phyloP scores from a whole-genome alignment of 495 filamentous ascomycete genomes.

The Aspergillus hancockii region DNA sequence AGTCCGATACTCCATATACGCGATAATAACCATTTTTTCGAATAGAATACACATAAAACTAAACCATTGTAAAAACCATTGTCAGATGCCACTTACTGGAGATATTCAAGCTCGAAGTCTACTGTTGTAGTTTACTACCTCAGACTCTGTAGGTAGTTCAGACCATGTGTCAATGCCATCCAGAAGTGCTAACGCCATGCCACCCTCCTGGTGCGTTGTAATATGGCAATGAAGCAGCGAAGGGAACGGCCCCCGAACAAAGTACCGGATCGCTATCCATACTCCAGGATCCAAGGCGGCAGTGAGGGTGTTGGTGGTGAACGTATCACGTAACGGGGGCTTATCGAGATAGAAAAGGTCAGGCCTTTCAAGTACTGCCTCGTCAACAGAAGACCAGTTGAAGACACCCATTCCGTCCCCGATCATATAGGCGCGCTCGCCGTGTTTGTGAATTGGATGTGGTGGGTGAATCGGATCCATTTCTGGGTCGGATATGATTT shows the following conservation, averaged over 20 bases:
- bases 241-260: not conserved
- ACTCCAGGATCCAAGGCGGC: not conserved
- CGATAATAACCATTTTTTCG: too few relatives aligned
- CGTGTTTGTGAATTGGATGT: constrained; percentile 1
- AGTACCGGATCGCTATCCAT: not conserved
- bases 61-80: too few relatives aligned
- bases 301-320: not conserved
- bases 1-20: too few relatives aligned
- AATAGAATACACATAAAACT: too few relatives aligned
- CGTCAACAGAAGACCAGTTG: constrained; percentile 1
- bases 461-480: constrained; percentile 3
- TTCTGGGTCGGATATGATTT: not conserved
- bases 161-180: not conserved
- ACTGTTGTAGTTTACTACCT: not conserved
- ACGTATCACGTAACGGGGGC: not conserved
- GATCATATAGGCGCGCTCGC: not conserved
- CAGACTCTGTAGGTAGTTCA: not conserved
- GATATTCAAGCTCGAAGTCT: too few relatives aligned
- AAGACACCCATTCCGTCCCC: not conserved
- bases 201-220: constrained; percentile 2
- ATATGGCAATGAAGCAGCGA: constrained; percentile 2
- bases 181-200: not conserved
- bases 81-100: too few relatives aligned
- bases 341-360: constrained; percentile 2
- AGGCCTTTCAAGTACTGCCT: not conserved